Evolutionary conservation across 306 rosid genomes (phyloP), one percentile per base, ranked within the genome.

Genomic region (Vigna unguiculata): DNA sequence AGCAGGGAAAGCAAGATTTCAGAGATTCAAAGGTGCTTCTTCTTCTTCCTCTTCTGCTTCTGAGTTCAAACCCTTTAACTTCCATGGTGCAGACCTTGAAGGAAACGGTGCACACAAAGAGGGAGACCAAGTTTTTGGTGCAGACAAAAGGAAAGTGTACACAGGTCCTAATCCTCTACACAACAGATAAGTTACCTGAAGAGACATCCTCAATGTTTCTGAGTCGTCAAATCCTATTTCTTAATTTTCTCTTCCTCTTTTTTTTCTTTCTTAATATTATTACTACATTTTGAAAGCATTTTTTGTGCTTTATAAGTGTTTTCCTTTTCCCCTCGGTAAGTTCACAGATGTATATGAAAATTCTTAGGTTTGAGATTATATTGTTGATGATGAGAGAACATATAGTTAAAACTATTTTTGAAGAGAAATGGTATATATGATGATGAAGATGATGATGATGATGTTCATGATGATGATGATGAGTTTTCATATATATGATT

Each of bases 131-230:
- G 78, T 80, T 81, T 88, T 90, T 80, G 93, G 77, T 63, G 90
- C 75, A 73, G 92, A 90, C 9, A 86, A 88, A 89, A 92, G 97
- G 74, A 89, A 89, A 79, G 89, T 92, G 54, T 87, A 87, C 86
- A 92, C 97, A 24, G 97, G 97, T 66, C 97, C 97, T 43, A 92
- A 92, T 73, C 97, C 97, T 87, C 88, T 92, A 54, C 98, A 93
- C 67, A 93, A 93, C 89, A 90, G 96, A 90, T 90, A 85, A 90
- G 88, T 71, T 49, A 72, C 59, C 45, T 58, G 69, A 34, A 71
- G 77, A 63, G 67, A 69, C 69, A 53, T 28, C 41, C 28, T 49
- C 14, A 57, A 53, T 65, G 52, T 65, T 65, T 79, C n/a, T n/a
- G 2, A 13, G 45, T 57, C 59, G 36, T 82, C 46, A 72, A 64